These are phyloP conservation scores for Blastocystis sp. DNA, from an alignment of 352 stramenopile genomes.

Conservation along the genomic window DNA sequence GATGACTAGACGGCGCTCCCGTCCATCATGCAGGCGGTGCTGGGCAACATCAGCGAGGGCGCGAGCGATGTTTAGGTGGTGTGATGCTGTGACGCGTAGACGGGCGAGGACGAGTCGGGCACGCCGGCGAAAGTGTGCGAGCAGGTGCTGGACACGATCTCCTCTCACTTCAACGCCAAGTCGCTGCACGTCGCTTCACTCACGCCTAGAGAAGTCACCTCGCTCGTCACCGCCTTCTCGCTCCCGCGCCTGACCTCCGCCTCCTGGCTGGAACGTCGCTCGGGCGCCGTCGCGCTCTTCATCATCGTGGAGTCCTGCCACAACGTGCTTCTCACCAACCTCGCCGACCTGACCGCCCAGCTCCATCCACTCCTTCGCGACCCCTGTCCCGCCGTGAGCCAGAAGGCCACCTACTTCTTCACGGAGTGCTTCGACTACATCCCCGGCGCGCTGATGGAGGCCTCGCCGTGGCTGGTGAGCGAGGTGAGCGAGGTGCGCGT, in stretches of 20 bases:
- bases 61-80: background rate
- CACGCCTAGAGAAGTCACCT: constrained; percentile 21
- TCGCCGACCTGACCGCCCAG: background rate
- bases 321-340: background rate
- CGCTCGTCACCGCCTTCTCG: background rate
- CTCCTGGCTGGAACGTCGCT: constrained; percentile 19
- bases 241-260: background rate
- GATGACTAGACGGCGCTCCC: background rate
- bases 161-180: constrained; percentile 34
- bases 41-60: constrained; percentile 29
- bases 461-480: constrained; percentile 24
- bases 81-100: background rate
- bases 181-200: background rate
- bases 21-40: background rate
- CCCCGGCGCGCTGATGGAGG: background rate
- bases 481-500: background rate
- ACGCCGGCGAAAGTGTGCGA: background rate
- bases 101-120: background rate
- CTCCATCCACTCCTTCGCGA: constrained; percentile 27
- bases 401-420: constrained; percentile 55
- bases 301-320: constrained; percentile 42
- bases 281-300: constrained; percentile 21
- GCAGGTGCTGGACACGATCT: constrained; percentile 7
- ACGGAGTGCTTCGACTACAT: constrained; percentile 39
- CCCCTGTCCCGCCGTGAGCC: background rate